phyloP scores from a whole-genome alignment of 2,329 filamentous ascomycete genomes.

The Bipolaris oryzae region DNA sequence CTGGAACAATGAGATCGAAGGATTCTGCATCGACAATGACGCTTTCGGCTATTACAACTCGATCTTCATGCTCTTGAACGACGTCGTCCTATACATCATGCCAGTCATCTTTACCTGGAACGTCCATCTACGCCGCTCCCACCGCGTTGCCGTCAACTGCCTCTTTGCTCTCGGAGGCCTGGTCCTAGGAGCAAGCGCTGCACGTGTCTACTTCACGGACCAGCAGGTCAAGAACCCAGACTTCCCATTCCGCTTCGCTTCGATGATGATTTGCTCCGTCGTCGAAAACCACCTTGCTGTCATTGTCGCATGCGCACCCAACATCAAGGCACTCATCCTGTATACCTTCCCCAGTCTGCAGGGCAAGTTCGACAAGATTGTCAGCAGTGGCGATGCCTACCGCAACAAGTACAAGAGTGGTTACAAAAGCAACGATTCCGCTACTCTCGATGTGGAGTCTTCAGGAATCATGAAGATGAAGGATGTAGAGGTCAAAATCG shows the following conservation, averaged over 20 bases:
- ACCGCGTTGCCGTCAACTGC: slow-evolving; percentile 44
- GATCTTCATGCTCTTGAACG: slow-evolving; percentile 48
- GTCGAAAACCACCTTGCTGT: slow-evolving; percentile 48
- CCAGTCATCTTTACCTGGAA: slow-evolving; percentile 49
- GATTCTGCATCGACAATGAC: slow-evolving; percentile 44
- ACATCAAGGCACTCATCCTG: slow-evolving; percentile 39
- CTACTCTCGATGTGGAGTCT: slow-evolving; percentile 8
- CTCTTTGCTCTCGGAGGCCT: slow-evolving; percentile 43
- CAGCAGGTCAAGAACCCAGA: slow-evolving; percentile 30
- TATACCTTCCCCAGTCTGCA: slow-evolving; percentile 31
- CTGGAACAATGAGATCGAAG: slow-evolving; percentile 33
- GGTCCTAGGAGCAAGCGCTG: slow-evolving; percentile 37
- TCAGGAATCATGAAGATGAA: slow-evolving; percentile 6
- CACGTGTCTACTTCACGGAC: slow-evolving; percentile 35
- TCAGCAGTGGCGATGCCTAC: slow-evolving; percentile 7
- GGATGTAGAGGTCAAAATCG: slow-evolving; percentile 6
- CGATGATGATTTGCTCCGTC: slow-evolving; percentile 42
- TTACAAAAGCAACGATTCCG: slow-evolving; percentile 1
- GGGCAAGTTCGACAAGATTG: slow-evolving; percentile 27
- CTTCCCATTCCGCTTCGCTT: slow-evolving; percentile 35
- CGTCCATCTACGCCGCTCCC: slow-evolving; percentile 38
- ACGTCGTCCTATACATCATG: slow-evolving; percentile 48
- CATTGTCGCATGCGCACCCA: slow-evolving; percentile 45
- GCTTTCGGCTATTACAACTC: slow-evolving; percentile 47
- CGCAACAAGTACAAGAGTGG: not conserved